phyloP scores from a whole-genome alignment of 2,329 filamentous ascomycete species.

The Colletotrichum trifolii region DNA sequence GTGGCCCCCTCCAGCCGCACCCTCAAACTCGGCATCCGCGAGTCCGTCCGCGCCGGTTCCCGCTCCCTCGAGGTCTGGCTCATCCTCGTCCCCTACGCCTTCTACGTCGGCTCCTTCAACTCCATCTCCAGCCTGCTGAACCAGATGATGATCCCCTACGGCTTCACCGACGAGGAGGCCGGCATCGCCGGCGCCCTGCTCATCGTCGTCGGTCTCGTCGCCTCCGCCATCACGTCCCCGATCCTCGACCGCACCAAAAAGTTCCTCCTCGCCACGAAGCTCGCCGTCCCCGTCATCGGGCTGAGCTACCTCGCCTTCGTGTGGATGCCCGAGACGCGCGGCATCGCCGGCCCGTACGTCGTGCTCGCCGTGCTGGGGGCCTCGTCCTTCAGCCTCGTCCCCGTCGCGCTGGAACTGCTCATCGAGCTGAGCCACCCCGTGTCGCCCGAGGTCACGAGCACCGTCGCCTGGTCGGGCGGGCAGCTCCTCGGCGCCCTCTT shows the following conservation, averaged over 20 bases:
- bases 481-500: constrained; percentile 89
- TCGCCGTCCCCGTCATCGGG: constrained; percentile 79
- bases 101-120: constrained; percentile 96
- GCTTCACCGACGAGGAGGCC: constrained; percentile 83
- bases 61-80: constrained; percentile 80
- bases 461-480: constrained; percentile 86
- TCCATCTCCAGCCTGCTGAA: constrained; percentile 87
- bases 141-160: constrained; percentile 89
- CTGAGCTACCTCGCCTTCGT: constrained; percentile 81
- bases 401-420: constrained; percentile 86
- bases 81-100: constrained; percentile 80
- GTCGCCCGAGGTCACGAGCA: constrained; percentile 85
- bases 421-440: constrained; percentile 90
- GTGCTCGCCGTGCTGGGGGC: constrained; percentile 83
- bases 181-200: constrained; percentile 91
- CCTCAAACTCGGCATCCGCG: constrained; percentile 63
- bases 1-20: constrained; percentile 74
- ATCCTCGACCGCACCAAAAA: constrained; percentile 87
- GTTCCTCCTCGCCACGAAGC: constrained; percentile 78
- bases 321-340: constrained; percentile 73
- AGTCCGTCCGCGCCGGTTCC: constrained; percentile 64
- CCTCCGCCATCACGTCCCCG: constrained; percentile 80
- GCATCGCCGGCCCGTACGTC: constrained; percentile 76
- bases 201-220: constrained; percentile 86
- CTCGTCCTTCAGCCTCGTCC: constrained; percentile 81